Percentiles rank a stretch among this genome's conserved stretches.
Conservation (phyloP, 768 basidiomycete species). For the Pleurotus sapidus region DNA sequence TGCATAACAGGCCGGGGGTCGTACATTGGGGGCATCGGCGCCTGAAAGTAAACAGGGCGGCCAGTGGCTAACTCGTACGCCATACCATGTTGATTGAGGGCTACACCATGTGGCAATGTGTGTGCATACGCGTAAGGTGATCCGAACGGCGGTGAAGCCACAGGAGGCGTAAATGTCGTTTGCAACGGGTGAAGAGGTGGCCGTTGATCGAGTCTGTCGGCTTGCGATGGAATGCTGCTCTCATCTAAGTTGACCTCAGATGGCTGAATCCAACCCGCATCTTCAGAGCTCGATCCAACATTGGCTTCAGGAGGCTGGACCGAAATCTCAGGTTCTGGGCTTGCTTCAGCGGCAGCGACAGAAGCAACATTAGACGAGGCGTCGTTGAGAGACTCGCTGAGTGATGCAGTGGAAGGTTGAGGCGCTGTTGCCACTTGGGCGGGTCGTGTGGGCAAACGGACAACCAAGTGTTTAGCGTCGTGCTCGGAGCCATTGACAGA, state of each 20-base stretch:
- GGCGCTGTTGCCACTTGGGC: not conserved
- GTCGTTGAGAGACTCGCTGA: not conserved
- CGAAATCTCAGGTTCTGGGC: not conserved
- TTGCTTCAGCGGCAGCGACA: not conserved
- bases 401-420: not conserved
- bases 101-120: conserved; percentile 72
- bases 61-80: conserved; percentile 84
- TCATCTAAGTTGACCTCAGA: not conserved
- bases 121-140: conserved; percentile 63
- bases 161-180: conserved; percentile 41
- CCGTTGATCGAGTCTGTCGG: conserved; percentile 21
- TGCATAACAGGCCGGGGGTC: conserved; percentile 67
- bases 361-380: not conserved
- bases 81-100: conserved; percentile 70
- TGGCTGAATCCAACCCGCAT: not conserved
- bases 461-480: conserved; percentile 44
- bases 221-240: not conserved
- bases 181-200: conserved; percentile 38
- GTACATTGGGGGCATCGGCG: conserved; percentile 57
- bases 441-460: conserved; percentile 47
- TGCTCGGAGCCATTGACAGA: conserved; percentile 31
- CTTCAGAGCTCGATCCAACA: not conserved
- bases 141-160: conserved; percentile 58
- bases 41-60: conserved; percentile 70
- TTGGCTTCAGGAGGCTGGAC: not conserved